Evolutionary conservation across 2,329 filamentous ascomycete species (phyloP).

Genomic region (Fusarium dlaminii): DNA sequence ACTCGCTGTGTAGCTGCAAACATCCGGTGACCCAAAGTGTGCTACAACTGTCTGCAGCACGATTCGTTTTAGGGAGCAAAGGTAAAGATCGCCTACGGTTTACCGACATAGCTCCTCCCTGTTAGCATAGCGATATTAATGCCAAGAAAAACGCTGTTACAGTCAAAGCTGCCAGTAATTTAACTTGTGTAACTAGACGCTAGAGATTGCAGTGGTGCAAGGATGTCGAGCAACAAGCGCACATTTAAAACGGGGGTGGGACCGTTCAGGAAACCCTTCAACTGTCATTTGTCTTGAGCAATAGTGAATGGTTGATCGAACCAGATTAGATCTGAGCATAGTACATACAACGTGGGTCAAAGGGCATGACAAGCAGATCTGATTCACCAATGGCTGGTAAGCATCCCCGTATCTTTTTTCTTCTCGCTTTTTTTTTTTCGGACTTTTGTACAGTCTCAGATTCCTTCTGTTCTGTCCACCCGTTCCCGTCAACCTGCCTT

Average conservation of each 20-base stretch:
- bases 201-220: constrained; percentile 26
- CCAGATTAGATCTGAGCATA: not conserved
- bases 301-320: constrained; percentile 16
- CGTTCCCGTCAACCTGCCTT: not conserved
- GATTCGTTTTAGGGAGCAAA: not conserved
- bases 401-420: not conserved
- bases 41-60: not conserved
- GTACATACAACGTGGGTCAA: not conserved
- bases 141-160: constrained; percentile 14
- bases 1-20: constrained; percentile 3
- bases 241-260: constrained; percentile 32
- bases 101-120: not conserved
- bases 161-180: constrained; percentile 15
- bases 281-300: constrained; percentile 28
- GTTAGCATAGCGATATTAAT: not conserved
- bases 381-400: constrained; percentile 2
- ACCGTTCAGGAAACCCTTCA: constrained; percentile 16
- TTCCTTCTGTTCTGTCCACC: constrained; percentile 9
- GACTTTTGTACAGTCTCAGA: constrained; percentile 7
- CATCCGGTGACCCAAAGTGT: not conserved
- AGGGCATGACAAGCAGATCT: constrained; percentile 1
- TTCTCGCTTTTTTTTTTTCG: too few species aligned
- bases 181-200: constrained; percentile 10
- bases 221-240: constrained; percentile 16
- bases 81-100: not conserved